A percentile compares a stretch with the other conserved stretches of the same genome.
Conservation (phyloP, 1,284 basidiomycete species). For the Singerocomus inundabilis region DNA sequence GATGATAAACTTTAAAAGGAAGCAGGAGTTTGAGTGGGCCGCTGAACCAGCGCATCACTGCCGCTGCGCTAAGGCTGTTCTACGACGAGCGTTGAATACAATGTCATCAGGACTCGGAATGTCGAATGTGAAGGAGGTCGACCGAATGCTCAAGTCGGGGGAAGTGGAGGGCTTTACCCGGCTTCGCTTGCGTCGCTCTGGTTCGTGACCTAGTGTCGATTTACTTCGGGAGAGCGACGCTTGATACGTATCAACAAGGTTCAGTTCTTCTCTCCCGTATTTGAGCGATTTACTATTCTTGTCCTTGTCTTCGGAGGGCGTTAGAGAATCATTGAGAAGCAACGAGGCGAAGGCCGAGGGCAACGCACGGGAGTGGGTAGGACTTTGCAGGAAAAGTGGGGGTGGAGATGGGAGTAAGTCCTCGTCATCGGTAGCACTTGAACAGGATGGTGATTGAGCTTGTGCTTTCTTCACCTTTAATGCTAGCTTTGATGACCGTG, state of each 20-base stretch:
- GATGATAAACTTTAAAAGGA: slow-evolving; percentile 20
- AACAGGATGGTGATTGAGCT: slow-evolving; percentile 38
- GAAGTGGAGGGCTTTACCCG: slow-evolving; percentile 10
- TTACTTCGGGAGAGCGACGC: slow-evolving; percentile 32
- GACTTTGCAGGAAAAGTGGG: slow-evolving; percentile 56
- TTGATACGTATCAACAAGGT: slow-evolving; percentile 31
- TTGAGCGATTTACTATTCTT: slow-evolving; percentile 24
- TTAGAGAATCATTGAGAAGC: slow-evolving; percentile 55
- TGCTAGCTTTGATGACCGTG: slow-evolving; percentile 63
- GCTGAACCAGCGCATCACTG: slow-evolving; percentile 31
- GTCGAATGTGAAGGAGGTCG: slow-evolving; percentile 64
- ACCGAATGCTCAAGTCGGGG: slow-evolving; percentile 26
- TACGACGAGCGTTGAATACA: slow-evolving; percentile 74
- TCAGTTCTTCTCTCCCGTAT: slow-evolving; percentile 35
- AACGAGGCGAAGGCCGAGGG: slow-evolving; percentile 76
- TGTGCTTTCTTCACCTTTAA: slow-evolving; percentile 61
- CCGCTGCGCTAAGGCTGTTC: slow-evolving; percentile 58
- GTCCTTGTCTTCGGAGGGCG: slow-evolving; percentile 39
- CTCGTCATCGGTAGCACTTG: slow-evolving; percentile 39
- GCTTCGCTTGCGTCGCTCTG: slow-evolving; percentile 11
- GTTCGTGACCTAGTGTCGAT: slow-evolving; percentile 26
- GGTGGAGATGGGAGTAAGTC: slow-evolving; percentile 38
- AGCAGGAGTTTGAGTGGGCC: slow-evolving; percentile 23
- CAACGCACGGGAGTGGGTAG: slow-evolving; percentile 57
- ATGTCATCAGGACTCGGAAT: slow-evolving; percentile 87